Evolutionary conservation across 768 basidiomycete genomes (phyloP).

Genomic region (Pleurotus citrinopileatus): DNA sequence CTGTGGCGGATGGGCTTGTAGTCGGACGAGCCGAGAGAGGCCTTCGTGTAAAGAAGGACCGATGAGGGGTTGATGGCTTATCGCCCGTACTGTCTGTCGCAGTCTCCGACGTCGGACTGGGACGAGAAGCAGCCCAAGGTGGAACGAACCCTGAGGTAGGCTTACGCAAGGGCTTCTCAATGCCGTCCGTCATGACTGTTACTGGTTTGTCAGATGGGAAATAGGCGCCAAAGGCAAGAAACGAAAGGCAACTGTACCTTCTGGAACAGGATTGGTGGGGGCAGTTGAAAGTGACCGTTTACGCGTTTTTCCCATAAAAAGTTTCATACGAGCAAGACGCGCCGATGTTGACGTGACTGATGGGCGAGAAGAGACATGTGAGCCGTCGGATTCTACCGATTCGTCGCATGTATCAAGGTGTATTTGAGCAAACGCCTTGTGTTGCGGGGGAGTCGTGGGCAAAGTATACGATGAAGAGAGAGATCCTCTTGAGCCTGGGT

Average conservation of each 20-base stretch:
- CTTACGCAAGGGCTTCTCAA: background rate
- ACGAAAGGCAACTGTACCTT: background rate
- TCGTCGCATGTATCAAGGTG: slow-evolving; percentile 7
- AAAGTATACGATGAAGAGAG: slow-evolving; percentile 2
- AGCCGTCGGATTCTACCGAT: slow-evolving; percentile 8
- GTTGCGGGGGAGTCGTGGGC: background rate
- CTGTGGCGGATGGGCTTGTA: background rate
- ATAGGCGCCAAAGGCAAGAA: background rate
- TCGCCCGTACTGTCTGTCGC: background rate
- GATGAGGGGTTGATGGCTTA: background rate
- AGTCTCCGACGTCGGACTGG: background rate
- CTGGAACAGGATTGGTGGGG: background rate
- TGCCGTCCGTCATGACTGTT: background rate
- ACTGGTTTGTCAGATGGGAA: background rate
- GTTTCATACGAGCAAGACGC: slow-evolving; percentile 9
- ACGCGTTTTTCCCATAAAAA: slow-evolving; percentile 9
- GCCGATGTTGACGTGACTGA: background rate
- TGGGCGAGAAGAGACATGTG: background rate
- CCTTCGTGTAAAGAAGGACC: slow-evolving; percentile 3
- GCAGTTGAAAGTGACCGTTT: background rate
- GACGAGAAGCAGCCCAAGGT: background rate
- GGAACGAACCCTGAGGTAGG: background rate
- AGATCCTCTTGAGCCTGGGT: background rate
- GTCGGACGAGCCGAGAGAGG: background rate
- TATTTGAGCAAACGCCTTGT: background rate